Evolutionary conservation across 176 grass and related monocot species (phyloP).

Genomic region (Raddia guianensis): DNA sequence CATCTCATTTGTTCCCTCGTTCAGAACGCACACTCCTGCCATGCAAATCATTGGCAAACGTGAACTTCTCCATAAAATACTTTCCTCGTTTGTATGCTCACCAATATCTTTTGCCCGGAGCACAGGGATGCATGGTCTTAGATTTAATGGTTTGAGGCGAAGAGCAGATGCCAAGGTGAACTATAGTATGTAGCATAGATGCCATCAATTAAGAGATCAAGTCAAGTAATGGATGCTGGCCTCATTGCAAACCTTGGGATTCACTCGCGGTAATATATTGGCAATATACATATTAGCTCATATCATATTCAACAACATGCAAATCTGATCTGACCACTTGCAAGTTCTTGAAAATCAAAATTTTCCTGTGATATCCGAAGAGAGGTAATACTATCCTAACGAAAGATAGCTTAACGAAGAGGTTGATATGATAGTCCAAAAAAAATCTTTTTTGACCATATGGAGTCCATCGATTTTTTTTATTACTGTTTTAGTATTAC

Average conservation of each 20-base stretch:
- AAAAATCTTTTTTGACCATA: no score
- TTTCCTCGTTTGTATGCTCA: neutral
- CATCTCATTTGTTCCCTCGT: neutral
- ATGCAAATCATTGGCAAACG: neutral
- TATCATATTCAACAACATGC: no score
- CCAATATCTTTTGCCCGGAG: neutral
- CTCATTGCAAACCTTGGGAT: neutral
- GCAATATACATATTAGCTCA: neutral
- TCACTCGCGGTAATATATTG: neutral
- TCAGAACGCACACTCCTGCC: neutral
- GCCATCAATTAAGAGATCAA: no score
- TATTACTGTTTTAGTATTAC: no score
- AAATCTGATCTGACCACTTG: neutral
- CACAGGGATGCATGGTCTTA: neutral
- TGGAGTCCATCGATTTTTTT: no score
- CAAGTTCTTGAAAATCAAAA: no score
- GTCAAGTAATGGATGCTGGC: neutral
- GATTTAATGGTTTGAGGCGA: neutral
- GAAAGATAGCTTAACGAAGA: no score
- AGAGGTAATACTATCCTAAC: no score
- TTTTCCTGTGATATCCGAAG: no score
- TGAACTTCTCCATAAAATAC: neutral
- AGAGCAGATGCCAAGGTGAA: neutral
- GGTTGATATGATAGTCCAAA: no score
- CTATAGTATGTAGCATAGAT: neutral